These are phyloP conservation scores for Artemisia tridentata DNA, from an alignment of 129 eudicot genomes.

Conservation along the genomic window DNA sequence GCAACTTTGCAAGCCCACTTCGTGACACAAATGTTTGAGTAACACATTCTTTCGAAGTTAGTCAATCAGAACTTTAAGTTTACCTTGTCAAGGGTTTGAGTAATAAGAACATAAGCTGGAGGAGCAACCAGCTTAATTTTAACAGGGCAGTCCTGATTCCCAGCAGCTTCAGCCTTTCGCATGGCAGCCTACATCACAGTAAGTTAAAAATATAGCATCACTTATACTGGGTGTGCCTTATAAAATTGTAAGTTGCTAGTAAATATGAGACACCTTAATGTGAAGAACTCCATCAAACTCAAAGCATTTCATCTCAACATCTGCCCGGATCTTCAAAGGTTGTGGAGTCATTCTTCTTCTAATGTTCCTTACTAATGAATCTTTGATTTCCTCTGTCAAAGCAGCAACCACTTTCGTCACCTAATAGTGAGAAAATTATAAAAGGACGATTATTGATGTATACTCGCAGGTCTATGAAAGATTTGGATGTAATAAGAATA, in stretches of 20 bases:
- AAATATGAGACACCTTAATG: slow-evolving; percentile 59
- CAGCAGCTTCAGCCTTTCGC: slow-evolving; percentile 99
- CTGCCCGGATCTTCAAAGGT: slow-evolving; percentile 93
- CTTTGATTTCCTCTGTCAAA: slow-evolving; percentile 78
- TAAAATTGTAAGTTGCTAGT: slow-evolving; percentile 7
- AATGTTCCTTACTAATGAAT: slow-evolving; percentile 76
- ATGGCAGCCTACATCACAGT: slow-evolving; percentile 70
- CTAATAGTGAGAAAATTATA: slow-evolving; percentile 34
- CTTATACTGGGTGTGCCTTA: slow-evolving; percentile 17
- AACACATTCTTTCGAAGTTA: background rate
- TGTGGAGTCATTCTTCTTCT: slow-evolving; percentile 97
- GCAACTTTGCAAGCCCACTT: too few relatives aligned
- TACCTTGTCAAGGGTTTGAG: slow-evolving; percentile 99
- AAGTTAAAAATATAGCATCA: slow-evolving; percentile 6
- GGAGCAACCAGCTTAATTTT: slow-evolving; percentile 93
- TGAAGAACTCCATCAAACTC: slow-evolving; percentile 96
- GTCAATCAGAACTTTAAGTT: slow-evolving; percentile 16
- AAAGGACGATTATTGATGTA: background rate
- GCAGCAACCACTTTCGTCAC: slow-evolving; percentile 87
- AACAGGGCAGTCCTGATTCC: slow-evolving; percentile 87
- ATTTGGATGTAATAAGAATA: slow-evolving; percentile 1
- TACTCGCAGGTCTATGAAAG: slow-evolving; percentile 7
- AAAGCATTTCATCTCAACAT: slow-evolving; percentile 90
- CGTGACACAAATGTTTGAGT: too few relatives aligned
- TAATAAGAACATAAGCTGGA: slow-evolving; percentile 87